Conservation (phyloP, 768 basidiomycete genomes). For the Arthromyces matolae region DNA sequence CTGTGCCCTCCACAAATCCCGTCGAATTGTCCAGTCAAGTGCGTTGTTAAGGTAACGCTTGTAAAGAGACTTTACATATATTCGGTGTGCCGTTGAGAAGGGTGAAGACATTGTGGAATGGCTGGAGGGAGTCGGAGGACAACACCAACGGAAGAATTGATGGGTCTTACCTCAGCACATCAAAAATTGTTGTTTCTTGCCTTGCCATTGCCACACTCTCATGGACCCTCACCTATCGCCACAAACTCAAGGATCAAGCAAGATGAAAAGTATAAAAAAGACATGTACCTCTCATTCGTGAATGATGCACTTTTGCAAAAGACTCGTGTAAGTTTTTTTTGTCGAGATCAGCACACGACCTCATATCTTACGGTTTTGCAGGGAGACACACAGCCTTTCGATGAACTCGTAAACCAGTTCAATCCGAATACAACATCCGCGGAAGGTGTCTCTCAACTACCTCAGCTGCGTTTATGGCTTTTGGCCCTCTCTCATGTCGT, state of each 20-base stretch:
- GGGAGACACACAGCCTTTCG: constrained; percentile 74
- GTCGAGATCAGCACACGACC: constrained; percentile 8
- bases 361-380: constrained; percentile 33
- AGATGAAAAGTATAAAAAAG: constrained; percentile 71
- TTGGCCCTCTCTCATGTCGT: constrained; percentile 88
- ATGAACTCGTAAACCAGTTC: constrained; percentile 89
- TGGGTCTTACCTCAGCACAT: constrained; percentile 16
- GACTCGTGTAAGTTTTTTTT: constrained; percentile 48
- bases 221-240: constrained; percentile 85
- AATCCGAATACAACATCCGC: constrained; percentile 39
- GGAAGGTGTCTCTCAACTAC: constrained; percentile 35
- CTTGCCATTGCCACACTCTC: constrained; percentile 10
- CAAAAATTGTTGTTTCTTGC: constrained; percentile 17
- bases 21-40: constrained; percentile 84
- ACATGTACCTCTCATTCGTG: constrained; percentile 83
- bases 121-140: constrained; percentile 6
- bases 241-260: constrained; percentile 78
- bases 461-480: constrained; percentile 76
- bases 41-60: constrained; percentile 81
- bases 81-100: constrained; percentile 72
- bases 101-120: constrained; percentile 48
- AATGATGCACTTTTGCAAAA: constrained; percentile 79
- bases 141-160: constrained; percentile 2
- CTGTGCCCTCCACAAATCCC: constrained; percentile 82
- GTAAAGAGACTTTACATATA: constrained; percentile 91